These are phyloP conservation scores for Aspergillus fumigatiaffinis DNA, from an alignment of 2,329 filamentous ascomycete species.

Conservation along the genomic window DNA sequence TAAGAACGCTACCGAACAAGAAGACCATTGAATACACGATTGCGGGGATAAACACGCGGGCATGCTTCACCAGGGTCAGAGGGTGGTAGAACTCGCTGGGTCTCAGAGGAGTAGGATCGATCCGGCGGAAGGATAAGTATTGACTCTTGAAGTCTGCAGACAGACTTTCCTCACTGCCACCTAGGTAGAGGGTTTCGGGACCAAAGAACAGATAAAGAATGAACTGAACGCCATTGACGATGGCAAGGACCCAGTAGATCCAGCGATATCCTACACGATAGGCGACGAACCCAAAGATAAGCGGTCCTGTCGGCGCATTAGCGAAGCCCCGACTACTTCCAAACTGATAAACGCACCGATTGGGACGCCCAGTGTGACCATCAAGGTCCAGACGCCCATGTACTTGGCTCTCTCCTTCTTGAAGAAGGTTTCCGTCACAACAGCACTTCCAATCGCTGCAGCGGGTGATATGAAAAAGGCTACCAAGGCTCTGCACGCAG, in stretches of 20 bases:
- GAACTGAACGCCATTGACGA: constrained; percentile 56
- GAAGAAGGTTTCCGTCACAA: constrained; percentile 58
- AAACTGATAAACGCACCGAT: constrained; percentile 14
- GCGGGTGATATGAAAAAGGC: constrained; percentile 56
- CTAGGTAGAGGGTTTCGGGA: constrained; percentile 52
- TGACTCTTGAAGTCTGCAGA: constrained; percentile 38
- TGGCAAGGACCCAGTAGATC: constrained; percentile 58
- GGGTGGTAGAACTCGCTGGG: constrained; percentile 52
- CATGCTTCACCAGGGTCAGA: constrained; percentile 43
- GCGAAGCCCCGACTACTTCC: neutral
- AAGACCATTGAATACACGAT: constrained; percentile 57
- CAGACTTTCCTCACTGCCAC: constrained; percentile 24
- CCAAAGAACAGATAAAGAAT: constrained; percentile 54
- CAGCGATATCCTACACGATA: constrained; percentile 53
- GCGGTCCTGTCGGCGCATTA: constrained; percentile 13
- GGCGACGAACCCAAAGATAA: constrained; percentile 45
- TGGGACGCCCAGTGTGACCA: constrained; percentile 50
- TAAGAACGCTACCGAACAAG: constrained; percentile 51
- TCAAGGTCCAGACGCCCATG: constrained; percentile 56
- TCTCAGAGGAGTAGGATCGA: constrained; percentile 51
- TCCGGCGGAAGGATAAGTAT: constrained; percentile 46
- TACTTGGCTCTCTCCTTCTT: constrained; percentile 51
- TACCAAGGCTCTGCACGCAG: constrained; percentile 48
- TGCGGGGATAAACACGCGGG: constrained; percentile 51
- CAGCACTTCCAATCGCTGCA: constrained; percentile 52